A percentile compares a stretch with the other conserved stretches of the same genome.
Evolutionary conservation across 768 basidiomycete species (phyloP).

Genomic region (Melanogaster broomeanus): DNA sequence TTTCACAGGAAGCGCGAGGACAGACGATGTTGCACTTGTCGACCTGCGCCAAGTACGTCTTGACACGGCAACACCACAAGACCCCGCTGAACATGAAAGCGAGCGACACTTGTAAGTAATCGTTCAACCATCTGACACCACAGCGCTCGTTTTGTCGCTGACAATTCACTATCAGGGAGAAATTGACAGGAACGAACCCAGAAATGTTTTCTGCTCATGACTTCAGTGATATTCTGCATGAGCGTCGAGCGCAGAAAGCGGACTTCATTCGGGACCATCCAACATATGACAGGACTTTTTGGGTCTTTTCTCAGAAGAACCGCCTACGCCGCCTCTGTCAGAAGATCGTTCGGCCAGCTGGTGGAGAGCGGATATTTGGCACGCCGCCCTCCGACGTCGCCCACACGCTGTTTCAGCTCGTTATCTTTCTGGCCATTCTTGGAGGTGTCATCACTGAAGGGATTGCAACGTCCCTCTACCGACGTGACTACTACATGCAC

Average conservation of each 20-base stretch:
- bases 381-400: slow-evolving; percentile 60
- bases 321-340: slow-evolving; percentile 76
- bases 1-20: slow-evolving; percentile 57
- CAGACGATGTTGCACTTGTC: slow-evolving; percentile 59
- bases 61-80: slow-evolving; percentile 29
- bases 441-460: slow-evolving; percentile 82
- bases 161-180: slow-evolving; percentile 47
- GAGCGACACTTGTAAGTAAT: slow-evolving; percentile 70
- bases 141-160: slow-evolving; percentile 10
- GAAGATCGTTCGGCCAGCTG: slow-evolving; percentile 76
- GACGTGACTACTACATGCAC: slow-evolving; percentile 63
- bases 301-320: slow-evolving; percentile 84
- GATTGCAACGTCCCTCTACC: slow-evolving; percentile 83
- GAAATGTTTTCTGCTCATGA: slow-evolving; percentile 51
- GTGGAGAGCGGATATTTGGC: slow-evolving; percentile 90
- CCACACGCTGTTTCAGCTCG: slow-evolving; percentile 71
- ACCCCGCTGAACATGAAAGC: slow-evolving; percentile 56
- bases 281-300: slow-evolving; percentile 86
- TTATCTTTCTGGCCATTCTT: slow-evolving; percentile 74
- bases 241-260: slow-evolving; percentile 73
- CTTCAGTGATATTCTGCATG: slow-evolving; percentile 60
- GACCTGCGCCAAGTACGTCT: slow-evolving; percentile 46
- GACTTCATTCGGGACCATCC: slow-evolving; percentile 91
- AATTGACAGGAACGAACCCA: slow-evolving; percentile 65
- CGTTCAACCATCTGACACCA: neutral